phyloP scores from a whole-genome alignment of 2,329 filamentous ascomycete genomes.

The Penicillium oxalicum region DNA sequence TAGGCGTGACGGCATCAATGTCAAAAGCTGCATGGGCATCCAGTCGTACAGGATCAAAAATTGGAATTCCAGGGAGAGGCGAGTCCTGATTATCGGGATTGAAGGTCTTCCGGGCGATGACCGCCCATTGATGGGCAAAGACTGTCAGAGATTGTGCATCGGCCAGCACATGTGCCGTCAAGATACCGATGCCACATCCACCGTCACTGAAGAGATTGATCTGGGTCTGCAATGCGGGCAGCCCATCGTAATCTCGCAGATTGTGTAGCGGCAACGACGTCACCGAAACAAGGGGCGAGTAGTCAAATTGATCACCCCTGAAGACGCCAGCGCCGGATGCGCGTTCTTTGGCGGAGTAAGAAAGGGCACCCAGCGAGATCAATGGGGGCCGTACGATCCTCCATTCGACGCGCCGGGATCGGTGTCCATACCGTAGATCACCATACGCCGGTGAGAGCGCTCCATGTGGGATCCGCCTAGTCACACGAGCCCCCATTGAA shows the following conservation, averaged over 20 bases:
- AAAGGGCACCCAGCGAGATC: background rate
- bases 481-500: background rate
- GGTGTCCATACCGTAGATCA: background rate
- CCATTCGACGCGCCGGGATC: background rate
- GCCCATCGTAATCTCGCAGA: background rate
- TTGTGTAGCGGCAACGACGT: background rate
- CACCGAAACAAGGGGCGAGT: too few relatives aligned
- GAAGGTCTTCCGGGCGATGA: background rate
- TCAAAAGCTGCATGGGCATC: background rate
- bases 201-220: background rate
- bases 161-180: background rate
- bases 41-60: background rate
- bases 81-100: background rate
- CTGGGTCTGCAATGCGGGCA: background rate
- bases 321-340: background rate
- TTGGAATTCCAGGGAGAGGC: background rate
- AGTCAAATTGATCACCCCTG: background rate
- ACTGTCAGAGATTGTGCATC: background rate
- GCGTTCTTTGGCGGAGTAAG: background rate
- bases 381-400: background rate
- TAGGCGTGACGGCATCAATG: background rate
- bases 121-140: slow-evolving; percentile 1
- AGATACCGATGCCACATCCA: background rate
- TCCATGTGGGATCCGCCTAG: background rate
- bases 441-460: background rate